Evolutionary conservation across 2,329 filamentous ascomycete genomes (phyloP), one percentile per base, ranked within the genome.

Genomic region (Arthroderma uncinatum): DNA sequence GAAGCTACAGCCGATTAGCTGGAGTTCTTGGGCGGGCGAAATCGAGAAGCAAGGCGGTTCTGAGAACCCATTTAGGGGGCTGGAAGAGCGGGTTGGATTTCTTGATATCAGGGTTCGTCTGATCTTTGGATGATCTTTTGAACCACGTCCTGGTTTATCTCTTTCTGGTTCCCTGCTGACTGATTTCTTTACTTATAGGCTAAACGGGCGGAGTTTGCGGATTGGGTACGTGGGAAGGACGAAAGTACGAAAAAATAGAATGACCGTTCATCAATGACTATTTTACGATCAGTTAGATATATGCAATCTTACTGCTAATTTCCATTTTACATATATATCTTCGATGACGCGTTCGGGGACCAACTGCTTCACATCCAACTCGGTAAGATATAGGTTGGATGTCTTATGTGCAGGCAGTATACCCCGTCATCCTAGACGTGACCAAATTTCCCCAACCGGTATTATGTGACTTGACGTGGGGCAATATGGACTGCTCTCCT

Each of bases 31-130:
- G 86, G 86, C 64, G 71, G 84, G 85, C 28, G 80, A 86, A 66
- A 82, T 86, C 36, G 83, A 89, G 66, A 84, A 82, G 69, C 82
- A 84, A 39, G 78, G 74, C 60, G 86, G 79, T 61, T 74, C 81
- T 10, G 86, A 86, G 14, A 95, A 94, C 68, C 89, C 91, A 4
- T 97, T 91, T 70, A 78, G 76, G 53, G 78, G 82, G 48, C 71
- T 96, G 59, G 92, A 97, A 73, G 85, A 87, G 59, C 78, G 93
- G 63, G 82, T 84, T 50, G 85, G 89, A 1, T 98, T 97, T 66
- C 80, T 89, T 74, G 89, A 98, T 74, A 88, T 97, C 61, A 84
- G 89, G 71, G 86, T 83, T 70, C 79, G 73, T 70, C 59, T 33
- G 37, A n/a, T 4, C 34, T 50, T 10, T 30, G 37, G n/a, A n/a